Evolutionary conservation across 2,329 filamentous ascomycete genomes (phyloP).

Genomic region (Colletotrichum destructivum): DNA sequence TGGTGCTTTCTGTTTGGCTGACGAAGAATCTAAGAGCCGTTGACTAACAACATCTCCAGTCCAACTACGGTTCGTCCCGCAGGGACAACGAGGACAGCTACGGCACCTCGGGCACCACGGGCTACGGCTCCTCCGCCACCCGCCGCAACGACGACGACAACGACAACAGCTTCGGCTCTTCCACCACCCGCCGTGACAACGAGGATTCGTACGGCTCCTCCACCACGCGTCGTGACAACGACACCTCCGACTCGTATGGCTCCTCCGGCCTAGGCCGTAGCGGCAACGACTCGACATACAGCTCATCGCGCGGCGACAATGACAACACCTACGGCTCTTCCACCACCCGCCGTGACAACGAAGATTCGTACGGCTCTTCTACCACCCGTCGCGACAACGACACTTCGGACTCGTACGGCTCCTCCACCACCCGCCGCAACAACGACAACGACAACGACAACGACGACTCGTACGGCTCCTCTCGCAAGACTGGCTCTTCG

Average conservation of each 20-base stretch:
- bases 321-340: conserved; percentile 43
- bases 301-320: conserved; percentile 44
- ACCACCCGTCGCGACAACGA: neutral
- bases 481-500: conserved; percentile 3
- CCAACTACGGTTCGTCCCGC: conserved; percentile 44
- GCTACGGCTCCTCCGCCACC: conserved; percentile 43
- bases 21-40: neutral
- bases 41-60: conserved; percentile 41
- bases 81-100: conserved; percentile 43
- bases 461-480: conserved; percentile 45
- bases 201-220: conserved; percentile 42
- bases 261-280: conserved; percentile 35
- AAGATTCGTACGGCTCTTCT: conserved; percentile 14
- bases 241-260: conserved; percentile 42
- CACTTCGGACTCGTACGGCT: conserved; percentile 39
- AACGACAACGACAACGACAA: conserved; percentile 42
- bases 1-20: neutral
- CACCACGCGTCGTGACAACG: conserved; percentile 31
- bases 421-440: conserved; percentile 22
- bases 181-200: neutral
- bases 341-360: conserved; percentile 38
- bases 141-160: conserved; percentile 35
- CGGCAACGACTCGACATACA: conserved; percentile 27
- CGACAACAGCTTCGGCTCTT: neutral
- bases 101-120: conserved; percentile 43